Base-by-base conservation (phyloP, 2,329 filamentous ascomycete genomes). In the Chalaropsis ovoidea region DNA sequence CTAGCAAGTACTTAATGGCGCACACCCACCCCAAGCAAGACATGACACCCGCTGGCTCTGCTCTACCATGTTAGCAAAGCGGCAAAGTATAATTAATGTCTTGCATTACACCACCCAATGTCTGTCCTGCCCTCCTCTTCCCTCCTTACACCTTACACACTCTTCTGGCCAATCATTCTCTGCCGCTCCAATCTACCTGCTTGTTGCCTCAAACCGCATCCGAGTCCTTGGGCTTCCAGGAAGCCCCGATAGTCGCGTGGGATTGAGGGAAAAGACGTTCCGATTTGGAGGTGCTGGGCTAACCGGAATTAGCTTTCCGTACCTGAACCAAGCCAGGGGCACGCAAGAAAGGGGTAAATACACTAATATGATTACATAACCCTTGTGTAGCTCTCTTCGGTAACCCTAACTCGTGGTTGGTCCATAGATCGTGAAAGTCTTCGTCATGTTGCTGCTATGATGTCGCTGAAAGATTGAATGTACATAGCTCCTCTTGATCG, bases 251-350 rank as follows among this genome's bases (percentile, higher is more conserved):
- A 31, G 22, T 58, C 54, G n/a, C 54, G 54, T 58, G 27, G 24
- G 17, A 58, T 39, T n/a, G 3, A 58, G 24, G 31, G 17, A 58
- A 35, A 31, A 19, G 7, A 58, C 31, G 13, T n/a, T 8, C 27
- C 54, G 27, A n/a, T n/a, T 39, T 10, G 27, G 54, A 17, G 1
- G 4, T 58, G 54, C n/a, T 35, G 8, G 54, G 54, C 24, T 58
- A 58, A 3, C 31, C 54, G 27, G 27, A 58, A 58, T 31, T 58
- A 10, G 24, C 11, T 58, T 58, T 58, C 54, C 39, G 54, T 58
- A 58, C 54, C 54, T 58, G 54, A 58, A n/a, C 54, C 54, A 58
- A 35, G 24, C 54, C 54, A 58, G 54, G 52, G 54, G 54, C 27
- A 39, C n/a, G 27, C 15, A 58, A 58, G 54, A n/a, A 52, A 4